A percentile compares a stretch with the other conserved stretches of the same genome.
Conservation (phyloP, 225 moss, liverwort and hornwort species). For the Pseudoscleropodium purum region DNA sequence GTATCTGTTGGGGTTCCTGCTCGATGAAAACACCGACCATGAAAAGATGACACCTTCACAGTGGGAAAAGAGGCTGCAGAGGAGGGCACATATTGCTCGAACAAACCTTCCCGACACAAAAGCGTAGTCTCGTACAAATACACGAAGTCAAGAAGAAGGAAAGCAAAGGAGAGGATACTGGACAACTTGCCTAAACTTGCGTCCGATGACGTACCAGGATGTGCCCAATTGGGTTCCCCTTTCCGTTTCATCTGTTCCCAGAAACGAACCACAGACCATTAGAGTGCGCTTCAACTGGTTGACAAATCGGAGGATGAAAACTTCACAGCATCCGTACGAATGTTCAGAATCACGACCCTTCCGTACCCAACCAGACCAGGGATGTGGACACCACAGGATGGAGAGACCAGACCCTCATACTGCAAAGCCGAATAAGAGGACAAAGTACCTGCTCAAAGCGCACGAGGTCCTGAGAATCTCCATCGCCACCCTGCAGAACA, state of each 20-base stretch:
- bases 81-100: not conserved
- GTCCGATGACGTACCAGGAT: slow-evolving; percentile 24
- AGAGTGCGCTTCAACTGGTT: not conserved
- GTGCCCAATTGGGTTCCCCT: slow-evolving; percentile 49
- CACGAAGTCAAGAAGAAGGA: not conserved
- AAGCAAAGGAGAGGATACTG: not conserved
- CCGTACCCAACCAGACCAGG: not conserved
- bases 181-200: slow-evolving; percentile 40
- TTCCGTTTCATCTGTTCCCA: slow-evolving; percentile 64
- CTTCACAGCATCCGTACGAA: not conserved
- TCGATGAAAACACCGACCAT: not conserved
- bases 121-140: not conserved
- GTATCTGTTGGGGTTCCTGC: slow-evolving; percentile 51
- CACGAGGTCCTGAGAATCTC: slow-evolving; percentile 13
- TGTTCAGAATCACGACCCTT: not conserved
- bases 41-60: not conserved
- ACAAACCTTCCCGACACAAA: not conserved
- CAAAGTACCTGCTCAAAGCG: slow-evolving; percentile 40
- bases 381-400: not conserved
- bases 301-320: not conserved
- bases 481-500: slow-evolving; percentile 8
- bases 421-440: not conserved
- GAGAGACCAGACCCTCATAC: not conserved
- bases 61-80: not conserved
- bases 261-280: not conserved